Percentiles rank a stretch among this genome's conserved stretches.
Evolutionary conservation across 1,284 basidiomycete species (phyloP).

Genomic region (Xerocomus minutiporus): DNA sequence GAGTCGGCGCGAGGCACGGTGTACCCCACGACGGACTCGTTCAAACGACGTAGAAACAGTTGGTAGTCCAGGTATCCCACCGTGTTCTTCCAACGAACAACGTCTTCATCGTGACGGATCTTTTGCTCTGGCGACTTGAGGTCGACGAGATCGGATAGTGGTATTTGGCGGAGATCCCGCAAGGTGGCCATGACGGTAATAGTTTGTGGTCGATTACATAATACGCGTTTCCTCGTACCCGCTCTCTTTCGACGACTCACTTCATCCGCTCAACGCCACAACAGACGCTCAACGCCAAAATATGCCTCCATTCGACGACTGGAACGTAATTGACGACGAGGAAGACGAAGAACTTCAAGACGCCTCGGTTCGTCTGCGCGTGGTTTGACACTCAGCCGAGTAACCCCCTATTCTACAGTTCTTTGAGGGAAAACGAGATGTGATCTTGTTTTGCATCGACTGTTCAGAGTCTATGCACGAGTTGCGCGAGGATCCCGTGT

Average conservation of each 20-base stretch:
- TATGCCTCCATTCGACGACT: slow-evolving; percentile 66
- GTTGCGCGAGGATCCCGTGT: slow-evolving; percentile 57
- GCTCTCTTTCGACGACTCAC: slow-evolving; percentile 1
- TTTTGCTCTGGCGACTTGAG: slow-evolving; percentile 39
- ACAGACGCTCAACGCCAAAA: neutral
- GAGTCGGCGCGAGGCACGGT: slow-evolving; percentile 36
- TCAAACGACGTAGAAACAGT: slow-evolving; percentile 69
- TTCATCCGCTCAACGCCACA: neutral
- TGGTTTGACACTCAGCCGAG: neutral
- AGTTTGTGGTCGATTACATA: slow-evolving; percentile 17
- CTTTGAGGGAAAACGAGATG: slow-evolving; percentile 72
- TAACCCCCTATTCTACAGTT: slow-evolving; percentile 42
- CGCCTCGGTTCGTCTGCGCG: slow-evolving; percentile 40
- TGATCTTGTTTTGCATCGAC: slow-evolving; percentile 91
- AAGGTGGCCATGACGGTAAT: too few relatives aligned
- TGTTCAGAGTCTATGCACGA: slow-evolving; percentile 86
- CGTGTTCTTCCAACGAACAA: slow-evolving; percentile 63
- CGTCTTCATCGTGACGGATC: slow-evolving; percentile 67
- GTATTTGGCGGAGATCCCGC: slow-evolving; percentile 42
- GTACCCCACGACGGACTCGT: slow-evolving; percentile 67
- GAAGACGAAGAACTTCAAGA: slow-evolving; percentile 78
- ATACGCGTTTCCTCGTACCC: slow-evolving; percentile 15
- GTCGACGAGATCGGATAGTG: slow-evolving; percentile 34
- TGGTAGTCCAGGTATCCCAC: slow-evolving; percentile 69
- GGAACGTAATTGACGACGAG: slow-evolving; percentile 70